Evolutionary conservation across 306 rosid genomes (phyloP), one percentile per base, ranked within the genome.

Genomic region (Lathyrus tuberosus): DNA sequence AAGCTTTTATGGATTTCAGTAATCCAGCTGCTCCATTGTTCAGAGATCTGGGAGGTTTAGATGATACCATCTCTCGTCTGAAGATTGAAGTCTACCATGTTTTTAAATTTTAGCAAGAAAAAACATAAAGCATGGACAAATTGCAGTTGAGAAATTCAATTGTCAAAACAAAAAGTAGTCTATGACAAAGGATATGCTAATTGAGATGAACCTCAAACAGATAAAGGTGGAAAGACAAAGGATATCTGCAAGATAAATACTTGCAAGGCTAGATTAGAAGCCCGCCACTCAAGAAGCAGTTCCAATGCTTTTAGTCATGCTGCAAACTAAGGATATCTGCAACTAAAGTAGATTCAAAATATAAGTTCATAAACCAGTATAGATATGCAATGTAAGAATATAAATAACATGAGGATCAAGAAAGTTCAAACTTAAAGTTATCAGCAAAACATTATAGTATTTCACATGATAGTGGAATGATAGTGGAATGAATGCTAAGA

Each of bases 261-360:
- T 86, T 90, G 91, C 96, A 84, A 90, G 98, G 96, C 93, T 90
- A 86, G 88, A 86, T 84, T 85, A 79, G 91, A 88, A 86, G 91
- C 87, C 96, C 76, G 85, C 93, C 98, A 90, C 91, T 82, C 87
- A 85, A 75, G 96, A 88, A 88, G 96, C 95, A 92, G 96, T 84
- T 80, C 87, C 89, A 82, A 88, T 88, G 90, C 92, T 87, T 92
- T 85, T 86, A 84, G 96, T 86, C 96, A 96, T 93, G 98, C 96
- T 85, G 96, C 95, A 92, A 85, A 86, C 90, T 81, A 88, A 82
- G 83, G 84, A 84, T 81, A 86, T 88, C 93, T 90, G 82, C 49
- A 65, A 70, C 56, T 24, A 3, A 24, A 24, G 28, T 24, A 24
- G 28, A 24, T 2, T 24, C 28, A 40, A 20, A 83, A 15, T 18